phyloP scores from a whole-genome alignment of 1,139 yeast species.

The Candida pseudocylindracea region DNA sequence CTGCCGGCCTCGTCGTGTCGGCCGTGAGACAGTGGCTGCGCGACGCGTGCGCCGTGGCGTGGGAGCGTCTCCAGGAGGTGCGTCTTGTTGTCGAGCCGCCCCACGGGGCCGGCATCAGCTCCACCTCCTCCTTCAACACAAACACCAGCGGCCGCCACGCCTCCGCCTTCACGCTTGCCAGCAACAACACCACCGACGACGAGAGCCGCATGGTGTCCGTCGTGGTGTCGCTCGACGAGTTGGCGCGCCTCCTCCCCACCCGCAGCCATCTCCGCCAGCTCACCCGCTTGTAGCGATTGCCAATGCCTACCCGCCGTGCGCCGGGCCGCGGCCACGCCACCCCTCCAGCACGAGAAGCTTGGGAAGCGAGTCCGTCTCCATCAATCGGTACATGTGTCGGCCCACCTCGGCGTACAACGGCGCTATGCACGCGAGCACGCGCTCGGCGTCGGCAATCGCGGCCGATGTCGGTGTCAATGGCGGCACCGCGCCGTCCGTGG shows the following conservation, averaged over 20 bases:
- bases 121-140: constrained; percentile 9
- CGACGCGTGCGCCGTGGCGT: constrained; percentile 23
- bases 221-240: background rate
- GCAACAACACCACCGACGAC: constrained; percentile 6
- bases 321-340: no score
- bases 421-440: constrained; percentile 13
- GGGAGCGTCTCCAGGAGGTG: constrained; percentile 23
- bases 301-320: no score
- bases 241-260: background rate
- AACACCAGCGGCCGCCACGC: constrained; percentile 11
- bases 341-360: constrained; percentile 22
- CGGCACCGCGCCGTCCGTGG: constrained; percentile 1
- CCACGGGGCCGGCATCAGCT: constrained; percentile 13
- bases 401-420: constrained; percentile 13
- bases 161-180: constrained; percentile 21
- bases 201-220: background rate
- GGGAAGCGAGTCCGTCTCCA: constrained; percentile 58
- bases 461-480: background rate
- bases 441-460: constrained; percentile 4
- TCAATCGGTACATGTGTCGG: constrained; percentile 25
- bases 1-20: constrained; percentile 10
- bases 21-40: constrained; percentile 24
- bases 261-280: background rate
- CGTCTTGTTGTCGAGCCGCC: constrained; percentile 16
- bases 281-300: no score